Evolutionary conservation across 306 rosid genomes (phyloP), one percentile per base, ranked within the genome.

Genomic region (Castanopsis chinensis): DNA sequence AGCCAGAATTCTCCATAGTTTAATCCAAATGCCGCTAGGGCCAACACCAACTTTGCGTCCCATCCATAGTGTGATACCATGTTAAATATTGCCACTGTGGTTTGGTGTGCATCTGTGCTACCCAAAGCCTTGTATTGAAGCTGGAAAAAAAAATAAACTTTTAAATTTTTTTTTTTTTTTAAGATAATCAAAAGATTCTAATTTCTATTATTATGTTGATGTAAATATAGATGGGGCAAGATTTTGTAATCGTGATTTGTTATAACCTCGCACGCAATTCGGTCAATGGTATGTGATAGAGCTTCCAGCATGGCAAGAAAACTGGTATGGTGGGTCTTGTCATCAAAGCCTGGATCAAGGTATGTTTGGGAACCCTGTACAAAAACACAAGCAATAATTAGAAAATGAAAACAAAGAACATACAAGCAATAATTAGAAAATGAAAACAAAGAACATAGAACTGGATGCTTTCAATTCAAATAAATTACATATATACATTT

Each of bases 261-360:
- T 57, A 23, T 78, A 25, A 90, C 92, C 94, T 90, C 92, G 17
- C 82, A 57, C 21, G 91, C 53, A 83, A 90, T 82, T 23, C 92
- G 76, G 73, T 88, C 92, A 71, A 90, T 90, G 81, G 81, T 83
- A 59, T 78, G 78, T 41, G 89, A 68, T 43, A 90, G 63, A 13
- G 79, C 73, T 72, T 90, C 92, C 77, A 88, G 59, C 83, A 77
- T 74, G 72, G 21, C 74, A 32, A 72, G 68, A 84, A 86, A 73
- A 57, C 81, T 55, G 25, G 84, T 56, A 33, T n/a, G 85, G 45
- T 74, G 65, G 43, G 56, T 82, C 78, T 49, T 74, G 37, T 86
- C 89, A 77, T 90, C 90, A 3, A 76, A 69, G 4, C 63, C 77
- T 55, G 45, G 12, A 41, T 88, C 89, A 73, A 32, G 35, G 17